phyloP scores from a whole-genome alignment of 2,329 filamentous ascomycete species.

The Geosmithia putterillii region DNA sequence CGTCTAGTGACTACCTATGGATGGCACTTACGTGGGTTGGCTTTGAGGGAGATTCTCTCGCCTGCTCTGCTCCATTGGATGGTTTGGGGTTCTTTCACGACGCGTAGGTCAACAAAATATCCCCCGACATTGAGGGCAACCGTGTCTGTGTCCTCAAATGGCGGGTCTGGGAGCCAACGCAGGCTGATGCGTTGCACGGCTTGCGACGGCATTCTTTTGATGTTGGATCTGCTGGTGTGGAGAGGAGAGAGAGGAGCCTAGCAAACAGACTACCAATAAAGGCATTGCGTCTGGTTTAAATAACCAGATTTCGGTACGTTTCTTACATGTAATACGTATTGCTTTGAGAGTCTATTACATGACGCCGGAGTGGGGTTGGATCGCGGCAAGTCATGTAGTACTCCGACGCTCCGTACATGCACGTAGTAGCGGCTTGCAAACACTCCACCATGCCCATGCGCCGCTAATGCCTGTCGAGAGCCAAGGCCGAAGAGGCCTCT shows the following conservation, averaged over 20 bases:
- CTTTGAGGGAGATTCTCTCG: constrained; percentile 7
- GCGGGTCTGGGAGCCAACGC: constrained; percentile 10
- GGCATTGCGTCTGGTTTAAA: too few relatives aligned
- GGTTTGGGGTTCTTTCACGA: constrained; percentile 2
- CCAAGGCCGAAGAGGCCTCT: background rate
- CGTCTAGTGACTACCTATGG: background rate
- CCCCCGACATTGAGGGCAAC: constrained; percentile 12
- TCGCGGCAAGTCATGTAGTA: too few relatives aligned
- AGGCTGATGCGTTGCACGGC: constrained; percentile 11
- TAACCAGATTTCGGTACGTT: too few relatives aligned
- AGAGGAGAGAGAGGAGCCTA: too few relatives aligned
- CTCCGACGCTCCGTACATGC: too few relatives aligned
- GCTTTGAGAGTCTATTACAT: too few relatives aligned
- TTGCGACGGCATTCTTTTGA: constrained; percentile 3
- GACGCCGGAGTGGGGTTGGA: too few relatives aligned
- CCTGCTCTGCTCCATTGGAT: constrained; percentile 12
- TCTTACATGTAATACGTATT: too few relatives aligned
- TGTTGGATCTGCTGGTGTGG: background rate
- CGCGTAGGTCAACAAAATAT: constrained; percentile 10
- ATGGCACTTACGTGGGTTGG: constrained; percentile 6
- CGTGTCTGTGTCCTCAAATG: constrained; percentile 10
- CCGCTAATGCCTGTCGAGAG: background rate
- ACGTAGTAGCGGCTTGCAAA: background rate
- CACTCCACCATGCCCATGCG: background rate
- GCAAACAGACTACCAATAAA: too few relatives aligned